Base-by-base conservation (phyloP, 192 early-diverging fungal genomes). In the Phycomyces blakesleeanus region DNA sequence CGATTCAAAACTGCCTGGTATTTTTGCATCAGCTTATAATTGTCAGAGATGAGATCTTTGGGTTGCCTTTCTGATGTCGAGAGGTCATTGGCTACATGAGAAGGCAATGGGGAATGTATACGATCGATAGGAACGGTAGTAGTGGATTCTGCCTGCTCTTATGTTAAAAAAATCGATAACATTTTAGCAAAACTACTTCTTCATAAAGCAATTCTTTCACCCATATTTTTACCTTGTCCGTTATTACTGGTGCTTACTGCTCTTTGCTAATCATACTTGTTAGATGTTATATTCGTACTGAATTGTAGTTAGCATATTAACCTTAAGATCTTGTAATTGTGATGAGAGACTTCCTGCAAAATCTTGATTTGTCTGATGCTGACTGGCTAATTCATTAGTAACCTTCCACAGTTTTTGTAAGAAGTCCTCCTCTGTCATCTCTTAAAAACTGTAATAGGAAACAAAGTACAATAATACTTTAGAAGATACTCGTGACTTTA, bases 351-450 rank as follows among this genome's bases (percentile, higher is more conserved):
- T 69, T 1, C 66, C 20, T 16, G 72, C 73, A 5, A 74, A 64
- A 21, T 75, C 72, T 12, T 75, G 69, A 44, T 80, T 80, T 14
- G 66, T 68, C 38, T 75, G 74, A 41, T 71, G 72, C 59, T 77
- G 76, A 34, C 71, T 64, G 14, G 71, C 66, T 26, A 80, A 67
- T 57, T 80, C 78, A 51, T 75, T 80, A 27, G 78, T 75, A 14
- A 77, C 61, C 55, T 77, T 77, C 64, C 73, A 75, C 29, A 80
- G 63, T 55, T 68, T 74, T 57, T 80, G 78, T 52, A 75, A 65
- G 14, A 70, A 63, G 29, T 68, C 66, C 50, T 80, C 78, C 34
- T 80, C 78, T 42, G 74, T 72, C 57, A 66, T 74, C 58, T 64
- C 69, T 16, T 16, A 10, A 60, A 50, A 5, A 34, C 7, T 34